phyloP scores from a whole-genome alignment of 805 yeast genomes.

The Saccharomycodes ludwigii region DNA sequence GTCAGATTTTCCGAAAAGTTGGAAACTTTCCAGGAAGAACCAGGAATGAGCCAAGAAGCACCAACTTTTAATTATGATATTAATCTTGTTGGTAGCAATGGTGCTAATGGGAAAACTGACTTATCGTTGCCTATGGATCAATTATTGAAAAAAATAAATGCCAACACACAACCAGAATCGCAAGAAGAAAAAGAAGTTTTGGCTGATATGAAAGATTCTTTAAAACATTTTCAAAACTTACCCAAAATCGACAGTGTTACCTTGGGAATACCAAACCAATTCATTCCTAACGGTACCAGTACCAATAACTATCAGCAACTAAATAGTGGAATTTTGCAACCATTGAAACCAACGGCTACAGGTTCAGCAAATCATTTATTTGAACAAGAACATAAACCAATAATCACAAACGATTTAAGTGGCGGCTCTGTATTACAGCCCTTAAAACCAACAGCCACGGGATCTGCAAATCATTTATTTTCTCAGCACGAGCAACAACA shows the following conservation, averaged over 20 bases:
- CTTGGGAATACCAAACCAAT: constrained; percentile 23
- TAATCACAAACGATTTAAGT: background rate
- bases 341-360: constrained; percentile 23
- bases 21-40: constrained; percentile 28
- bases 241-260: constrained; percentile 65
- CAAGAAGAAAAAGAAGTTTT: constrained; percentile 62
- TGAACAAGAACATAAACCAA: constrained; percentile 21
- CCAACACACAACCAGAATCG: constrained; percentile 23
- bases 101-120: constrained; percentile 14
- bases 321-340: constrained; percentile 15
- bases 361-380: constrained; percentile 23
- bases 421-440: constrained; percentile 15
- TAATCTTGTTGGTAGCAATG: constrained; percentile 4
- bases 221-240: constrained; percentile 63
- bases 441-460: constrained; percentile 23
- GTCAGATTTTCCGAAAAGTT: constrained; percentile 67
- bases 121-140: constrained; percentile 70
- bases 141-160: constrained; percentile 33
- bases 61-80: no score
- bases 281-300: background rate
- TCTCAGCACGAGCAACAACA: no score
- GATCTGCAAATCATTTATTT: constrained; percentile 21
- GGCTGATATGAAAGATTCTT: constrained; percentile 62
- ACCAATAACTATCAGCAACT: no score
- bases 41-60: constrained; percentile 15